phyloP scores from a whole-genome alignment of 2,329 filamentous ascomycete species.

The Exophiala sp. region DNA sequence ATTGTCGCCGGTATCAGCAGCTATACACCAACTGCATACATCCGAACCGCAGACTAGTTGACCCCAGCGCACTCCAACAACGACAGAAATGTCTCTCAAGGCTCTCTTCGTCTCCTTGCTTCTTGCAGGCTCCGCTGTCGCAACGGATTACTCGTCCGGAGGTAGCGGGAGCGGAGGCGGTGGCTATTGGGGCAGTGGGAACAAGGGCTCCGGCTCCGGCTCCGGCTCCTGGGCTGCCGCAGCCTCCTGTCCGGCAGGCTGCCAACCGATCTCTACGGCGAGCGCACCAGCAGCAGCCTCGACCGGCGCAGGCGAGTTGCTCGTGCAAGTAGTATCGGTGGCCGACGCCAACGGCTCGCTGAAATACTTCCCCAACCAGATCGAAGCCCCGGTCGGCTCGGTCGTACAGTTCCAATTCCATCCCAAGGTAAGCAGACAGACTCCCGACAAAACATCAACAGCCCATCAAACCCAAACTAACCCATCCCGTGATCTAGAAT shows the following conservation, averaged over 20 bases:
- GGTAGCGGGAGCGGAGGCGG: conserved; percentile 1
- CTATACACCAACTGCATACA: conserved; percentile 1
- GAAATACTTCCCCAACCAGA: conserved; percentile 59
- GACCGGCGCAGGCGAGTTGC: conserved; percentile 26
- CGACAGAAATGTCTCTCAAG: conserved; percentile 21
- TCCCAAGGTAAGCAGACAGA: conserved; percentile 36
- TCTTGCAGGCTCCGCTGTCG: conserved; percentile 17
- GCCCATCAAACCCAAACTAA: too few species aligned
- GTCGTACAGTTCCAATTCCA: conserved; percentile 49
- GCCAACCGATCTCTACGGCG: conserved; percentile 11
- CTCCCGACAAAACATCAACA: too few species aligned
- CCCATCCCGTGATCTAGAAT: conserved; percentile 46
- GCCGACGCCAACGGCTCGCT: conserved; percentile 49
- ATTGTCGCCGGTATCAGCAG: background rate
- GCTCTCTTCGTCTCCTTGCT: conserved; percentile 16
- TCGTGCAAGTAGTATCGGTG: conserved; percentile 61
- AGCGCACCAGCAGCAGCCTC: conserved; percentile 6
- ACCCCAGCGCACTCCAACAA: background rate
- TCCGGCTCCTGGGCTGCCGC: conserved; percentile 10
- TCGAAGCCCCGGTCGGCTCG: conserved; percentile 57
- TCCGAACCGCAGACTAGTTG: background rate
- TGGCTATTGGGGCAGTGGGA: background rate
- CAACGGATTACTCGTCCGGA: conserved; percentile 9
- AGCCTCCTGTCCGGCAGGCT: conserved; percentile 20
- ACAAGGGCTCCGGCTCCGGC: conserved; percentile 2